Conservation (phyloP, 1,284 basidiomycete genomes). For the Austroboletus novae-zelandiae region DNA sequence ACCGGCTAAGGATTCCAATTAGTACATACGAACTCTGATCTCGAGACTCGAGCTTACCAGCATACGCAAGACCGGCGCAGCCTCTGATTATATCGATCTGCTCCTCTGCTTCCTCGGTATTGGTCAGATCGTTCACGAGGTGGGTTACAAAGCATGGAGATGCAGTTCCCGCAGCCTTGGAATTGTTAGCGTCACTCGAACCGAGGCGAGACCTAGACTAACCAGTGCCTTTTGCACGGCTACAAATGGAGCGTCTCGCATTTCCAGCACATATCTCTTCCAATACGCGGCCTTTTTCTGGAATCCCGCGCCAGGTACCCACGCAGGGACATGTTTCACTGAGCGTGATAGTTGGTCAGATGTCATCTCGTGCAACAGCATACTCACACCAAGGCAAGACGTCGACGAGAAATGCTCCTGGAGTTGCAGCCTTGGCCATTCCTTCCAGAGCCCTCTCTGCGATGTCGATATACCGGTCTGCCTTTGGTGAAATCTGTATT, state of each 20-base stretch:
- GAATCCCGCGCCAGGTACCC: conserved; percentile 35
- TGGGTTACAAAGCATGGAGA: conserved; percentile 32
- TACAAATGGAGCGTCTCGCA: conserved; percentile 30
- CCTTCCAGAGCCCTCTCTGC: conserved; percentile 38
- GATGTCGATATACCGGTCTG: conserved; percentile 36
- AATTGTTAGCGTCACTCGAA: conserved; percentile 3
- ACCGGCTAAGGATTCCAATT: conserved; percentile 20
- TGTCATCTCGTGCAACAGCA: background rate
- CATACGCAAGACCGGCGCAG: conserved; percentile 33
- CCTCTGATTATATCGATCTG: conserved; percentile 29
- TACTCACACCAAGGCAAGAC: conserved; percentile 32
- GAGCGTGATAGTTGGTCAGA: conserved; percentile 7
- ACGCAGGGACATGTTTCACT: conserved; percentile 32
- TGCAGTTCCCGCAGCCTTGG: conserved; percentile 26
- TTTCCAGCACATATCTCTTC: conserved; percentile 30
- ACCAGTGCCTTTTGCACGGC: conserved; percentile 28
- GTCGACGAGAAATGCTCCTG: conserved; percentile 39
- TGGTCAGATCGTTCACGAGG: conserved; percentile 22
- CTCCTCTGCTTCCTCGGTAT: conserved; percentile 11
- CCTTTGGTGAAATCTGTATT: conserved; percentile 33
- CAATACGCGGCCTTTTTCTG: conserved; percentile 30
- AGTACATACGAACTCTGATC: conserved; percentile 5
- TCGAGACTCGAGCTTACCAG: conserved; percentile 18
- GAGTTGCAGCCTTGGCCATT: conserved; percentile 36
- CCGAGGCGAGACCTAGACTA: background rate